Conservation (phyloP, 2,329 filamentous ascomycete species). For the Curvularia spicifera region DNA sequence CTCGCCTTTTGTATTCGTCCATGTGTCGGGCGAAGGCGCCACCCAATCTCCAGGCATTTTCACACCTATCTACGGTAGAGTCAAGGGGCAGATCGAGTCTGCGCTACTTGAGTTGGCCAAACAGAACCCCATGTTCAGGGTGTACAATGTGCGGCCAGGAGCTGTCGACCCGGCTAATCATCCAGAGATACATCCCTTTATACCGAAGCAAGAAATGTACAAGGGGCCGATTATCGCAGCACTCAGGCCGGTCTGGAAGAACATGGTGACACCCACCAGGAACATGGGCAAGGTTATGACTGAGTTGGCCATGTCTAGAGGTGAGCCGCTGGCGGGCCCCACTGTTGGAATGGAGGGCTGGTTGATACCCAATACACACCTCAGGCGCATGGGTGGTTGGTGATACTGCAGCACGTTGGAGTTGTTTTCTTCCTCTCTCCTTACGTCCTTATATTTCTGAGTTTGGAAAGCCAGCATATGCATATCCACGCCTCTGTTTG, state of each 20-base stretch:
- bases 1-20: slow-evolving; percentile 71
- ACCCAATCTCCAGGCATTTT: slow-evolving; percentile 63
- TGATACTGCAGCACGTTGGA: slow-evolving; percentile 6
- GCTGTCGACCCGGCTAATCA: slow-evolving; percentile 61
- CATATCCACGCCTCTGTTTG: not conserved
- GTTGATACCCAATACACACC: slow-evolving; percentile 49
- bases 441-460: not conserved
- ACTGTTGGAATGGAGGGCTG: slow-evolving; percentile 51
- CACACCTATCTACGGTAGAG: slow-evolving; percentile 64
- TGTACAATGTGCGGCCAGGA: slow-evolving; percentile 65
- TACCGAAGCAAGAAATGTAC: slow-evolving; percentile 36
- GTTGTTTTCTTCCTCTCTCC: not conserved
- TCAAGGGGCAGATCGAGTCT: slow-evolving; percentile 72
- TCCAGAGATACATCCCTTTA: slow-evolving; percentile 49
- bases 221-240: slow-evolving; percentile 27
- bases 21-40: slow-evolving; percentile 70
- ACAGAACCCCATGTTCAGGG: slow-evolving; percentile 56
- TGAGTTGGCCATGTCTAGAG: slow-evolving; percentile 58
- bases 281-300: slow-evolving; percentile 57
- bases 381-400: slow-evolving; percentile 50
- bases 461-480: not conserved
- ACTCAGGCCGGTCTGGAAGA: slow-evolving; percentile 40
- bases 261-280: slow-evolving; percentile 54
- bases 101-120: slow-evolving; percentile 61
- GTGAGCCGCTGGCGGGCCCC: slow-evolving; percentile 47